Evolutionary conservation across 1,284 basidiomycete genomes (phyloP).

Genomic region (Pyrrhoderma lamaoense): DNA sequence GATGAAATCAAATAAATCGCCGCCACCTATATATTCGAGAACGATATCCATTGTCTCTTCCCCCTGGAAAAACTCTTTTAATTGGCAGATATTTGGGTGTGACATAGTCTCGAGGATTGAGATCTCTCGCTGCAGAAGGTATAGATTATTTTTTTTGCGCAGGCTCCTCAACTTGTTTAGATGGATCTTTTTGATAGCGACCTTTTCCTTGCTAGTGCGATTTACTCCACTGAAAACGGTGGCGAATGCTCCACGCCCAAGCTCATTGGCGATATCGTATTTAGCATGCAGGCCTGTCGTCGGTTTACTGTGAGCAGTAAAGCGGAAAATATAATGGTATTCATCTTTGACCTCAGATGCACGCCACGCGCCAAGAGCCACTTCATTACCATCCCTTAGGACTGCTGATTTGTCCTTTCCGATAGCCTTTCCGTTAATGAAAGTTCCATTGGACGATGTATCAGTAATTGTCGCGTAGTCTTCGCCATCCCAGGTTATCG

Average conservation of each 20-base stretch:
- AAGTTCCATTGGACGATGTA: constrained; percentile 80
- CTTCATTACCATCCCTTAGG: constrained; percentile 73
- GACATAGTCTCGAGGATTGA: constrained; percentile 66
- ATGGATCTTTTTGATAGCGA: constrained; percentile 73
- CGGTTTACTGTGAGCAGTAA: constrained; percentile 42
- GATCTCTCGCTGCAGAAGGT: constrained; percentile 69
- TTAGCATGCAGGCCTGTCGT: constrained; percentile 47
- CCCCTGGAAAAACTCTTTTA: constrained; percentile 74
- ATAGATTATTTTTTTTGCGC: constrained; percentile 18
- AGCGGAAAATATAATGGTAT: constrained; percentile 52
- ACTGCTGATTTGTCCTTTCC: constrained; percentile 49
- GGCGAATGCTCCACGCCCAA: constrained; percentile 78
- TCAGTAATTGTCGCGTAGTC: constrained; percentile 64
- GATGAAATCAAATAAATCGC: constrained; percentile 83
- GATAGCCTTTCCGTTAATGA: constrained; percentile 34
- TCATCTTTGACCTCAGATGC: constrained; percentile 47
- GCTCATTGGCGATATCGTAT: constrained; percentile 59
- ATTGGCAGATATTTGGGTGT: constrained; percentile 76
- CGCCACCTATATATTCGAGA: constrained; percentile 76
- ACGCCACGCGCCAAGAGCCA: constrained; percentile 63
- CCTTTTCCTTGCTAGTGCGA: constrained; percentile 51
- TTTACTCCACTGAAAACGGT: constrained; percentile 67
- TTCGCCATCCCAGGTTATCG: constrained; percentile 50
- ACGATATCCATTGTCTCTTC: constrained; percentile 67
- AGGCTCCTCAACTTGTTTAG: constrained; percentile 31